Evolutionary conservation across 495 filamentous ascomycete genomes (phyloP), one percentile per base, ranked within the genome.

Genomic region (Penicillium chermesinum): DNA sequence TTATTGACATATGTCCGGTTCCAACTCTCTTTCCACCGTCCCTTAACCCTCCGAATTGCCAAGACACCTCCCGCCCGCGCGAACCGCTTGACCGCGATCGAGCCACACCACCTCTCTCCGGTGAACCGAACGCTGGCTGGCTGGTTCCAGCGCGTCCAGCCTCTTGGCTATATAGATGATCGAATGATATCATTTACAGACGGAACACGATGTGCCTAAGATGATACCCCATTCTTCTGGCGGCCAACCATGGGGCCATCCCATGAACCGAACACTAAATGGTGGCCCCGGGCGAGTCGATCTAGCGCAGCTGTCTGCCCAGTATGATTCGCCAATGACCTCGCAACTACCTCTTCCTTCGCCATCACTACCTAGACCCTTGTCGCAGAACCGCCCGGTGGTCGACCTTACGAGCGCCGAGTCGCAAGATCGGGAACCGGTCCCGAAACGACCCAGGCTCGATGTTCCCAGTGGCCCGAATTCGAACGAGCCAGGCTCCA

Each of bases 191-290:
- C 32, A 44, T 43, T 41, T 33, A 46, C 51, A 22, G 18, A 49
- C 51, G 46, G 58, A 55, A 63, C 65, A 70, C 55, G 63, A 75
- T 75, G 71, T 67, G 51, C 57, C 63, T 62, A 65, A 64, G 58
- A 75, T 75, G 71, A 75, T 70, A 55, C 67, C 70, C 44, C 67
- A 72, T 65, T 59, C 71, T 48, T 73, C 70, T 57, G 69, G 68
- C 61, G 64, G 65, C 62, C 71, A 72, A 62, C 51, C 64, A 38
- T 71, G 67, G 70, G 66, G 65, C 37, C 63, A 66, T 46, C 61
- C 64, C 44, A 57, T 66, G 56, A n/a, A n/a, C n/a, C 68, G 67
- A 46, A 49, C 64, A 43, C 49, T 63, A 48, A 69, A 69, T 61
- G 65, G 60, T 53, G 66, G 55, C 57, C 42, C 59, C 39, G 64